phyloP scores from a whole-genome alignment of 257 asterid genomes.

The Nicotiana noctiflora region DNA sequence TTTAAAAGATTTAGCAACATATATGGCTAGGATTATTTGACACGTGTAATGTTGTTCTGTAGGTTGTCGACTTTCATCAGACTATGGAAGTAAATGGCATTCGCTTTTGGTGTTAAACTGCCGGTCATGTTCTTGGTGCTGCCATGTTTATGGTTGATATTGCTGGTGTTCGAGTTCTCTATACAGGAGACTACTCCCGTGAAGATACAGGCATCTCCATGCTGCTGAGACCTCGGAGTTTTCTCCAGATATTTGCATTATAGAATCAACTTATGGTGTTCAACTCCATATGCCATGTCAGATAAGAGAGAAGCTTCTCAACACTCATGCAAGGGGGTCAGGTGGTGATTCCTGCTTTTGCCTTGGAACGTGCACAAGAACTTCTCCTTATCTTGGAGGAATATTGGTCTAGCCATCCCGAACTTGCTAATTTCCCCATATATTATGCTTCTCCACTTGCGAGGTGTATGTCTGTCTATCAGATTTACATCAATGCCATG shows the following conservation, averaged over 20 bases:
- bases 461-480: constrained; percentile 96
- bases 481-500: constrained; percentile 89
- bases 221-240: constrained; percentile 88
- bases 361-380: constrained; percentile 96
- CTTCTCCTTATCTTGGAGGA: constrained; percentile 88
- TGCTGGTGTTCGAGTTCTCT: constrained; percentile 94
- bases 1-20: background rate
- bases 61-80: constrained; percentile 99
- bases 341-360: constrained; percentile 86
- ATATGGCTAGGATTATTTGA: background rate
- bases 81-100: constrained; percentile 90
- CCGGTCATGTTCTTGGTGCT: constrained; percentile 99
- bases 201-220: constrained; percentile 97
- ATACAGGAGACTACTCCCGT: constrained; percentile 93
- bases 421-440: constrained; percentile 75
- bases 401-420: constrained; percentile 89
- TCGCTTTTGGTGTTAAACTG: constrained; percentile 99
- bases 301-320: constrained; percentile 62
- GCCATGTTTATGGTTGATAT: constrained; percentile 99
- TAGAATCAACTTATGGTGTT: constrained; percentile 95
- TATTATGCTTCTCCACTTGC: constrained; percentile 98
- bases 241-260: constrained; percentile 91
- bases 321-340: constrained; percentile 90
- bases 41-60: constrained; percentile 15
- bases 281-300: constrained; percentile 84